Evolutionary conservation across 1,284 basidiomycete genomes (phyloP).

Genomic region (Calocybe gambosa): DNA sequence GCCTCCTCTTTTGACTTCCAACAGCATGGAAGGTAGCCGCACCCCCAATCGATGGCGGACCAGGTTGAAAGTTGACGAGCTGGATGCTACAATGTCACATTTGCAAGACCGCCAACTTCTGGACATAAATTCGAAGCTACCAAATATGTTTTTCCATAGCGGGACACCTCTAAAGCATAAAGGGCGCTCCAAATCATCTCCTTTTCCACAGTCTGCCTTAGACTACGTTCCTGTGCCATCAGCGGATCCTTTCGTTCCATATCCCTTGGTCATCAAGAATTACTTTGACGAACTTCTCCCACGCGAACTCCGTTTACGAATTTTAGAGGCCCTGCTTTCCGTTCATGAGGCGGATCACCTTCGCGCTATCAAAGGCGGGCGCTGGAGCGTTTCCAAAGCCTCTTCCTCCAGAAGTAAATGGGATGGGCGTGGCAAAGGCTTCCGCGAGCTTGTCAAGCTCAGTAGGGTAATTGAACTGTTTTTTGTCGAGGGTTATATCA

Average conservation of each 20-base stretch:
- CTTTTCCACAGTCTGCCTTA: constrained; percentile 50
- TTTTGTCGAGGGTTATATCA: constrained; percentile 8
- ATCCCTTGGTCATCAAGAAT: constrained; percentile 42
- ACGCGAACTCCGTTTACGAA: constrained; percentile 64
- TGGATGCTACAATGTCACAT: constrained; percentile 14
- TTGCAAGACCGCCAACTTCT: constrained; percentile 10
- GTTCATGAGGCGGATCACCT: constrained; percentile 51
- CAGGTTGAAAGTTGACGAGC: constrained; percentile 17
- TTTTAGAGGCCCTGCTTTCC: constrained; percentile 50
- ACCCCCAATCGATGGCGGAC: constrained; percentile 11
- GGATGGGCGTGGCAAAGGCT: constrained; percentile 66
- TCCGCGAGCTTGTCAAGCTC: constrained; percentile 74
- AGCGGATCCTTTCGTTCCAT: constrained; percentile 43
- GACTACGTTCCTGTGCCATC: constrained; percentile 46
- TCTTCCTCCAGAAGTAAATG: constrained; percentile 53
- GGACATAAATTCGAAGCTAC: constrained; percentile 3
- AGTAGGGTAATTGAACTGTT: constrained; percentile 55
- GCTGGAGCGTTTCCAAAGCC: constrained; percentile 56
- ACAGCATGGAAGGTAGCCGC: neutral
- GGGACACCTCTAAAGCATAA: constrained; percentile 34
- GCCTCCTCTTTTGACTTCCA: neutral
- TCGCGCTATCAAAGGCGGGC: constrained; percentile 32
- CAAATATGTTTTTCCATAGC: constrained; percentile 13
- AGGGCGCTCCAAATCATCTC: constrained; percentile 58
- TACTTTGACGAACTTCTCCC: constrained; percentile 67